Conservation (phyloP, 805 yeast species). For the Ogataea methylovora region DNA sequence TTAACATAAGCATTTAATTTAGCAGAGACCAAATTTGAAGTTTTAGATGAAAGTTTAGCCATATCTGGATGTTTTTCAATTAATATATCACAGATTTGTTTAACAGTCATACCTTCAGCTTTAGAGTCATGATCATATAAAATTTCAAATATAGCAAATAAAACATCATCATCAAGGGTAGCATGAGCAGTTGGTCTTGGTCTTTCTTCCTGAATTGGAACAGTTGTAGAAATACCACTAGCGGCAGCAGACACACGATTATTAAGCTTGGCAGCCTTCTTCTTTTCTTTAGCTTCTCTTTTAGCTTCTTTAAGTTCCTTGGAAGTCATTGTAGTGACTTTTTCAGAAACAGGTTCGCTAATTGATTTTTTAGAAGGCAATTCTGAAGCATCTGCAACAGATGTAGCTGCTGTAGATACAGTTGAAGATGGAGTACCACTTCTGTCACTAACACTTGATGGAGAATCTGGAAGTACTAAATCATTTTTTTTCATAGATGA, state of each 20-base stretch:
- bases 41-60: conserved; percentile 73
- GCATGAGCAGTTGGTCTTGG: conserved; percentile 65
- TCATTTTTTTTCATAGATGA: conserved; percentile 4
- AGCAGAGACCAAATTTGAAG: conserved; percentile 76
- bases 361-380: conserved; percentile 2
- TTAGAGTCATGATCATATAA: conserved; percentile 60
- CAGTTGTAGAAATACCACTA: conserved; percentile 68
- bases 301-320: conserved; percentile 3
- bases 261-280: conserved; percentile 18
- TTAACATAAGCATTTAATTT: conserved; percentile 80
- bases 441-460: conserved; percentile 22
- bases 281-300: conserved; percentile 15
- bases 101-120: conserved; percentile 82
- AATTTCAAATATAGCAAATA: conserved; percentile 67
- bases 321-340: conserved; percentile 7
- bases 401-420: conserved; percentile 22
- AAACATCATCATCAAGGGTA: conserved; percentile 67
- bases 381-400: conserved; percentile 16
- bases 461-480: conserved; percentile 20
- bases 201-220: conserved; percentile 72
- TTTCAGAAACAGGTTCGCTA: conserved; percentile 3
- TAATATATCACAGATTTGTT: conserved; percentile 73
- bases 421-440: conserved; percentile 38
- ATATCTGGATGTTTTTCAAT: conserved; percentile 74
- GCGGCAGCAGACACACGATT: conserved; percentile 45